A percentile compares a stretch with the other conserved stretches of the same genome.
phyloP scores from a whole-genome alignment of 352 stramenopile species.

The Pythium guiyangense region DNA sequence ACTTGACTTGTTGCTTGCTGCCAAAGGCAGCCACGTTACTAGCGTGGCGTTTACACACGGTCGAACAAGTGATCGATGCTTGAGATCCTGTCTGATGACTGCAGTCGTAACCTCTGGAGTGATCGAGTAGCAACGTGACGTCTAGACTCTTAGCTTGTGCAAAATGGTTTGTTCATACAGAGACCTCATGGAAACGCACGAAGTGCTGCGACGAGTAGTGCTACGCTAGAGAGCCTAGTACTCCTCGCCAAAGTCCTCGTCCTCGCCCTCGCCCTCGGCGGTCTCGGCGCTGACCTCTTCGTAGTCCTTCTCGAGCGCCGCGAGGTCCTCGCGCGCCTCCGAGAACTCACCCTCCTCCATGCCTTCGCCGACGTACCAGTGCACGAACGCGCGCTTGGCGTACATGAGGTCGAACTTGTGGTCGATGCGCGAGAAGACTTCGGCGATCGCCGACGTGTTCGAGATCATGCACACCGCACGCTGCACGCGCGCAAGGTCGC shows the following conservation, averaged over 20 bases:
- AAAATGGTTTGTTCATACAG: no score
- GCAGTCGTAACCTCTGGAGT: no score
- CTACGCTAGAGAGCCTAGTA: no score
- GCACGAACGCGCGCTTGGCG: constrained; percentile 98
- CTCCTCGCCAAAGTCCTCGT: constrained; percentile 89
- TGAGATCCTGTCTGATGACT: no score
- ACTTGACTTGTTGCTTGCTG: no score
- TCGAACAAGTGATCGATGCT: no score
- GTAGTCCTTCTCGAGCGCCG: constrained; percentile 99
- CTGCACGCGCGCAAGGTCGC: constrained; percentile 96
- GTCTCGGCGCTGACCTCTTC: constrained; percentile 99
- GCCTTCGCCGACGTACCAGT: constrained; percentile 99
- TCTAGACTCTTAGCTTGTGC: no score
- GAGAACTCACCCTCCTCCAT: constrained; percentile 99
- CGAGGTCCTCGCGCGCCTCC: constrained; percentile 98
- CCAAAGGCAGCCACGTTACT: no score
- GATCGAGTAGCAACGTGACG: no score
- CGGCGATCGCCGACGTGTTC: constrained; percentile 98
- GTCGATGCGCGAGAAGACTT: constrained; percentile 97
- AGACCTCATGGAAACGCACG: no score
- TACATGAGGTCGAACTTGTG: constrained; percentile 99
- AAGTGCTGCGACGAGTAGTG: no score
- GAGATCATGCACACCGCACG: constrained; percentile 99
- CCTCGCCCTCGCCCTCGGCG: constrained; percentile 93
- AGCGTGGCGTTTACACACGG: no score